Evolutionary conservation across 2,329 filamentous ascomycete species (phyloP).

Genomic region (Moelleriella libera): DNA sequence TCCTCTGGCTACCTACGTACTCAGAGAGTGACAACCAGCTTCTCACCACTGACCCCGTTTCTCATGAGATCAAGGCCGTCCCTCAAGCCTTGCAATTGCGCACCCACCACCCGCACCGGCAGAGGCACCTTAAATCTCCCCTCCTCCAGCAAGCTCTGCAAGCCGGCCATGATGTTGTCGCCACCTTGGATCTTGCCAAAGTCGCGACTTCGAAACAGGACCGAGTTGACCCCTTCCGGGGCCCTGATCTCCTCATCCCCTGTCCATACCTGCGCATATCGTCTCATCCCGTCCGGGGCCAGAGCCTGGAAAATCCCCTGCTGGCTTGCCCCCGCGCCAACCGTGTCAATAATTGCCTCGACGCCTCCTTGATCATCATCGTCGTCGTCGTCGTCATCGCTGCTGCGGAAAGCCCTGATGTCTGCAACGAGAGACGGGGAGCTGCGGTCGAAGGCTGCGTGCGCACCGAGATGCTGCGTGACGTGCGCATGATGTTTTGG

Average conservation of each 20-base stretch:
- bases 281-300: neutral
- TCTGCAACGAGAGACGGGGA: neutral
- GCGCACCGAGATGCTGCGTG: neutral
- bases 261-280: neutral
- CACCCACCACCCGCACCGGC: conserved; percentile 2
- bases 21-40: conserved; percentile 7
- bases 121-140: neutral
- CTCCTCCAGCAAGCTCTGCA: neutral
- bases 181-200: neutral
- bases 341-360: conserved; percentile 3
- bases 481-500: conserved; percentile 2
- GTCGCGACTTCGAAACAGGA: neutral
- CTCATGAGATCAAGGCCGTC: conserved; percentile 5
- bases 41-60: conserved; percentile 8
- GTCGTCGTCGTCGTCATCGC: no score
- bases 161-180: neutral
- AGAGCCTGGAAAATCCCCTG: neutral
- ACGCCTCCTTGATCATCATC: conserved; percentile 1
- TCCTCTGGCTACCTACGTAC: no score
- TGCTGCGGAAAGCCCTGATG: neutral
- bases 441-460: neutral
- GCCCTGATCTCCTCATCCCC: neutral
- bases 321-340: conserved; percentile 5
- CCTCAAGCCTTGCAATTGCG: conserved; percentile 6
- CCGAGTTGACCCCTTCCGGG: neutral